A percentile compares a stretch with the other conserved stretches of the same genome.
phyloP scores from a whole-genome alignment of 2,329 filamentous ascomycete species.

The Stachybotrys chlorohalonatus region DNA sequence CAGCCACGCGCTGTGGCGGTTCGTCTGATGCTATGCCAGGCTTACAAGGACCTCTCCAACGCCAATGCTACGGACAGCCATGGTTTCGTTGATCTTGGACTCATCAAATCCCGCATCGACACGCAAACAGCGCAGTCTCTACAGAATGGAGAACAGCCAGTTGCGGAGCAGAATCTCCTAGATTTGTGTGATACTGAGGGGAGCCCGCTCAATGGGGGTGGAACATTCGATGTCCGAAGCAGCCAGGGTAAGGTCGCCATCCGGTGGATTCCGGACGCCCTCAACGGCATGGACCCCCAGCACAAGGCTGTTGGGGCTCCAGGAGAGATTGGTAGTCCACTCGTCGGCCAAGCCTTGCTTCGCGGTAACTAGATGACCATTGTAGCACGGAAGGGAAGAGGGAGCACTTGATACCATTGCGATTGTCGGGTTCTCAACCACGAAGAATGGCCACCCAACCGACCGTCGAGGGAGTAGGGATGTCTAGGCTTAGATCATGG shows the following conservation, averaged over 20 bases:
- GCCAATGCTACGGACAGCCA: slow-evolving; percentile 33
- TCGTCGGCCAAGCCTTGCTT: slow-evolving; percentile 33
- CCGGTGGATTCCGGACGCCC: slow-evolving; percentile 45
- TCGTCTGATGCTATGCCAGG: slow-evolving; percentile 65
- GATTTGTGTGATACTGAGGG: slow-evolving; percentile 89
- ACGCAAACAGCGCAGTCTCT: slow-evolving; percentile 30
- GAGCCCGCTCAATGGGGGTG: slow-evolving; percentile 76
- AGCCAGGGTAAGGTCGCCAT: slow-evolving; percentile 30
- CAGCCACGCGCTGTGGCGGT: slow-evolving; percentile 60
- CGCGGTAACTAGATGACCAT: slow-evolving; percentile 23
- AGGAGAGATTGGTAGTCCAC: slow-evolving; percentile 62
- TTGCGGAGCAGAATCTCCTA: slow-evolving; percentile 58
- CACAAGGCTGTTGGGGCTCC: slow-evolving; percentile 45
- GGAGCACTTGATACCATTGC: background rate
- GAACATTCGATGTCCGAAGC: slow-evolving; percentile 65
- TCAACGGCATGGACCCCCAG: slow-evolving; percentile 28
- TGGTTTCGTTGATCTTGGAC: slow-evolving; percentile 61
- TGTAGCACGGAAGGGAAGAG: background rate
- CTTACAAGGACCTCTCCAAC: slow-evolving; percentile 56
- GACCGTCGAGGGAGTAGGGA: background rate
- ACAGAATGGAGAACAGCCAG: slow-evolving; percentile 11
- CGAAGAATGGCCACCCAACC: background rate
- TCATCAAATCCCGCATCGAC: slow-evolving; percentile 58
- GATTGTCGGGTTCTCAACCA: background rate
- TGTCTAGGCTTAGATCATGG: background rate